Evolutionary conservation across 2,329 filamentous ascomycete genomes (phyloP).

Genomic region (Alternaria gaisen): DNA sequence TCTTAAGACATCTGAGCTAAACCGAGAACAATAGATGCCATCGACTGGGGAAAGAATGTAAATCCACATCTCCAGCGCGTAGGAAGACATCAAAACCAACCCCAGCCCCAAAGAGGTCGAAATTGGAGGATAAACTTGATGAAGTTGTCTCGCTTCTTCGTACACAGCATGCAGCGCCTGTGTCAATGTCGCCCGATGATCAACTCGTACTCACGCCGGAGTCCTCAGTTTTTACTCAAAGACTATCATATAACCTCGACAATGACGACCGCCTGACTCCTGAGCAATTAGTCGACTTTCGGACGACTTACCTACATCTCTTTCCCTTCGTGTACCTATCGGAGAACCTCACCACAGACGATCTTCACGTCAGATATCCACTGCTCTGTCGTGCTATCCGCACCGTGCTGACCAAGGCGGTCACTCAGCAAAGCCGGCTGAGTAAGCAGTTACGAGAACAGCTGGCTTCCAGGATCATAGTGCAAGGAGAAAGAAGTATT

Average conservation of each 20-base stretch:
- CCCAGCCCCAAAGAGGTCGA: conserved; percentile 17
- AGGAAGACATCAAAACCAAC: conserved; percentile 13
- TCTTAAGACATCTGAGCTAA: neutral
- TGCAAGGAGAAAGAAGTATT: conserved; percentile 34
- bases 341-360: conserved; percentile 7
- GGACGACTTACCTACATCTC: conserved; percentile 14
- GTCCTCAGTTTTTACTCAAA: conserved; percentile 11
- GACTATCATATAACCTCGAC: neutral
- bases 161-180: conserved; percentile 17
- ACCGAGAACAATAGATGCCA: conserved; percentile 18
- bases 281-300: conserved; percentile 19
- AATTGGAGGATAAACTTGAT: conserved; percentile 45
- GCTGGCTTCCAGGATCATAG: conserved; percentile 29
- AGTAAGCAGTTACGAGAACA: conserved; percentile 25
- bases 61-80: conserved; percentile 19
- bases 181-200: conserved; percentile 4
- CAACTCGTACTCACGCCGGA: conserved; percentile 16
- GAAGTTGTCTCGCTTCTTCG: conserved; percentile 40
- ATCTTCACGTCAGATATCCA: conserved; percentile 19
- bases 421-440: conserved; percentile 22
- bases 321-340: conserved; percentile 28
- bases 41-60: conserved; percentile 26
- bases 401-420: conserved; percentile 26
- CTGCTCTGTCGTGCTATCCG: conserved; percentile 27
- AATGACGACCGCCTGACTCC: conserved; percentile 12